Conservation (phyloP, 2,329 filamentous ascomycete genomes). For the Hypoxylon sp. region DNA sequence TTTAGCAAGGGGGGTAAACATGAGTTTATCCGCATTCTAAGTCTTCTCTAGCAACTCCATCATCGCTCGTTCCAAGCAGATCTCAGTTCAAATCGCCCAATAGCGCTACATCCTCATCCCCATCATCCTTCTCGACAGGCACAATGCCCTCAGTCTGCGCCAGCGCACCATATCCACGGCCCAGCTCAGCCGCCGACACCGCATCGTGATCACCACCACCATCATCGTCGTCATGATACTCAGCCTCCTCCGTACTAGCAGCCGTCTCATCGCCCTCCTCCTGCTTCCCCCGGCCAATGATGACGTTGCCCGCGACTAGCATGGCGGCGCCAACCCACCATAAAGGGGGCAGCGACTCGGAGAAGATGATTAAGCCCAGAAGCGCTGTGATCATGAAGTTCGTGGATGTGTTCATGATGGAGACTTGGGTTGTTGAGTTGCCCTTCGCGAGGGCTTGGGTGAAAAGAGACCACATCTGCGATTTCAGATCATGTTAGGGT, state of each 20-base stretch:
- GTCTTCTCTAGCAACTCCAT: not conserved
- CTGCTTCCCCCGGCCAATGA: constrained; percentile 75
- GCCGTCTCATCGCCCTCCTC: constrained; percentile 9
- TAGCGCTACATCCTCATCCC: constrained; percentile 48
- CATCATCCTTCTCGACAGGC: constrained; percentile 37
- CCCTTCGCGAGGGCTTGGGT: constrained; percentile 82
- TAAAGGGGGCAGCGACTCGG: constrained; percentile 77
- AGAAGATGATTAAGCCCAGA: constrained; percentile 78
- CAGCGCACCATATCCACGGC: constrained; percentile 4
- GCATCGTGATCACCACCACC: constrained; percentile 8
- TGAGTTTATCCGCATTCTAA: constrained; percentile 1
- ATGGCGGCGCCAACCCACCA: constrained; percentile 84
- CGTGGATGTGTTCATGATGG: constrained; percentile 84
- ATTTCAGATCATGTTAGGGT: constrained; percentile 17
- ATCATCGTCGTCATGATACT: constrained; percentile 14
- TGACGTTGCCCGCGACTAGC: constrained; percentile 82
- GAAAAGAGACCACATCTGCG: constrained; percentile 85
- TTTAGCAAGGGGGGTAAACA: not conserved
- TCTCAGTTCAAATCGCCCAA: constrained; percentile 46
- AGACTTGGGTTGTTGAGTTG: constrained; percentile 82
- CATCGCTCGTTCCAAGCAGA: not conserved
- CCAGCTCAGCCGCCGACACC: constrained; percentile 33
- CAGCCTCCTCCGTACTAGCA: not conserved
- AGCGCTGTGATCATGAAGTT: constrained; percentile 86
- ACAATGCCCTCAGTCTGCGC: constrained; percentile 23